phyloP scores from a whole-genome alignment of 768 basidiomycete species.

The Podaxis mareebaensis region DNA sequence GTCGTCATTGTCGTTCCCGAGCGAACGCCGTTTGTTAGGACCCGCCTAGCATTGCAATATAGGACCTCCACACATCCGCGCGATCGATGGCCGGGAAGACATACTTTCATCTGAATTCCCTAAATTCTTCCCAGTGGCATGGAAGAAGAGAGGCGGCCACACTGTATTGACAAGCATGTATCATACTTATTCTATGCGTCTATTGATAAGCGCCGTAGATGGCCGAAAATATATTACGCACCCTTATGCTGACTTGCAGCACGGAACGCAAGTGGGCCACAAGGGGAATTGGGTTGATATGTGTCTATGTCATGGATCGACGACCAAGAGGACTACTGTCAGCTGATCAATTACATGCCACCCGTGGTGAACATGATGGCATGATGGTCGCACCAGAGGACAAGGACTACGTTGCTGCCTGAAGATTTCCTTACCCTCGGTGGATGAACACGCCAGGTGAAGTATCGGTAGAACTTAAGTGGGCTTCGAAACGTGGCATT shows the following conservation, averaged over 20 bases:
- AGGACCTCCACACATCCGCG: not conserved
- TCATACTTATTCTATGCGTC: not conserved
- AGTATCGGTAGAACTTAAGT: not conserved
- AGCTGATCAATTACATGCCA: not conserved
- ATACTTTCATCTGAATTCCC: not conserved
- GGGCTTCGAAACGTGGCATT: not conserved
- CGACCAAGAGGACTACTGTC: not conserved
- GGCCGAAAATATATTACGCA: not conserved
- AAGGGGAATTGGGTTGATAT: not conserved
- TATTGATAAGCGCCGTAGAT: constrained; percentile 2
- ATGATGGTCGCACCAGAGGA: not conserved
- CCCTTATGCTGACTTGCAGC: not conserved
- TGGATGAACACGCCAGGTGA: not conserved
- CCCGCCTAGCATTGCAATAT: not conserved
- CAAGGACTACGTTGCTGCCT: too few relatives aligned
- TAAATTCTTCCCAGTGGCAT: not conserved
- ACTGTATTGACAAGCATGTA: not conserved
- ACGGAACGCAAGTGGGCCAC: not conserved
- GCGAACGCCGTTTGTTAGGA: not conserved
- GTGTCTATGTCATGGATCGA: not conserved
- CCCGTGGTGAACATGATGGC: not conserved
- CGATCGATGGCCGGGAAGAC: not conserved
- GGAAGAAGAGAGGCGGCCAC: not conserved
- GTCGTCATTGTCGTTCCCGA: not conserved
- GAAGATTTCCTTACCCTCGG: not conserved